Base-by-base conservation (phyloP, 495 filamentous ascomycete genomes). In the Aspergillus diversus region DNA sequence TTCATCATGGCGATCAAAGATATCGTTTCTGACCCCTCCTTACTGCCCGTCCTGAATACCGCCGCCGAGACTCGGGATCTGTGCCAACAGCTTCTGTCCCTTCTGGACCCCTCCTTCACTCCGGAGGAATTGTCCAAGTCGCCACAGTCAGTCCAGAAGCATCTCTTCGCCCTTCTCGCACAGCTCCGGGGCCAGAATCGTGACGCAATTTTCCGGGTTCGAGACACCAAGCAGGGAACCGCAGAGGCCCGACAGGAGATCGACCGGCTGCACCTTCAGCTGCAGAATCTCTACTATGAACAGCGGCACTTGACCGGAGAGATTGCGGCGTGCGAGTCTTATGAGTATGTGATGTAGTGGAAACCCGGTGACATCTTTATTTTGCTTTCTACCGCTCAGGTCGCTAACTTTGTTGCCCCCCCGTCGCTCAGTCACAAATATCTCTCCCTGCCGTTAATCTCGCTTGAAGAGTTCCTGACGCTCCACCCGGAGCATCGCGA, bases 211-310 rank as follows among this genome's bases (percentile, higher is more conserved):
- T 83, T 97, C 58, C 82, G 85, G 16, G 90, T 94, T 39, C 87
- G 95, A 60, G 86, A 93, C 59, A 97, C 93, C 37, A 99, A 98
- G 72, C 84, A 88, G 55, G 79, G 84, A 67, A 97, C 96, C 8
- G 89, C 90, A 33, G 92, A 97, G 71, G 90, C 88, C 34, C 87
- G 94, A 31, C 89, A 92, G 71, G 93, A 97, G 75, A 91, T 97
- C 57, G 95, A 99, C 71, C 85, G 87, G 56, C 81, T 98, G 61
- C 93, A 97, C 77, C 84, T 99, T 17, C 89, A 96, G 71, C 81
- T 98, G 33, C 93, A 98, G 73, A 99, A 99, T 72, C 81, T 99
- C 31, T 94, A 96, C 75, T 99, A 99, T 73, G 95, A 99, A 74
- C 92, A 97, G 73, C 83, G 91, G 61, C 91, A 97, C 77, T 79